Evolutionary conservation across 2,329 filamentous ascomycete species (phyloP), one percentile per base, ranked within the genome.

Genomic region (Verticillium nonalfalfae): DNA sequence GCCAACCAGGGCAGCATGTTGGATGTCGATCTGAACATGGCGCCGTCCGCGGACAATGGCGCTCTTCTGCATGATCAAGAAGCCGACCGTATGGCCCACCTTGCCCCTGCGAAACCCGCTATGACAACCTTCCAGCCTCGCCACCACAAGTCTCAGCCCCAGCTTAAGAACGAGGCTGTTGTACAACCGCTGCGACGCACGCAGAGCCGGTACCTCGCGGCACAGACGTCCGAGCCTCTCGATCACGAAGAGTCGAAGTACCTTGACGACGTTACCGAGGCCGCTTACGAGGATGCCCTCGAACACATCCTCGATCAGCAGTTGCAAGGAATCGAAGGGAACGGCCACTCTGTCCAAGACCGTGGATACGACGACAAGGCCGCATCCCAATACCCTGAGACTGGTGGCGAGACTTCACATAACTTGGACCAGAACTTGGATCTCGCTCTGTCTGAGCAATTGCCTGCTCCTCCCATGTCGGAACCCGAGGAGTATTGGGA

Each of bases 401-500:
- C 7, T 35, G 50, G 59, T 15, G 31, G 57, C 9, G 45, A 34
- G 31, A 26, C 59, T 39, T 33, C 26, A 26, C 26, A 56, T 35
- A 14, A 34, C n/a, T 15, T 21, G 13, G 26, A 56, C 14, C 54
- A 13, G 13, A 34, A 56, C n/a, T 11, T 56, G 11, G 54, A 33
- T 18, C 26, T 18, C 15, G 5, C 18, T 26, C 59, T 64, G 26
- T 38, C 60, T n/a, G 59, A 63, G 33, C 59, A 61, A 10, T 33
- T 62, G 54, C 38, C 52, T 36, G 62, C 61, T 36, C 62, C 67
- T 3, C 18, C 34, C 14, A 57, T 61, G 34, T 76, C 73, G 2
- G 75, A 78, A 57, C 68, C 26, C n/a, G 89, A 91, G 67, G 90
- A 93, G 71, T 90, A 88, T 68, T 92, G 88, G 88, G 88, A 91